These are phyloP conservation scores for Penicillium ochrochloron DNA, from an alignment of 495 filamentous ascomycete genomes.

Conservation along the genomic window DNA sequence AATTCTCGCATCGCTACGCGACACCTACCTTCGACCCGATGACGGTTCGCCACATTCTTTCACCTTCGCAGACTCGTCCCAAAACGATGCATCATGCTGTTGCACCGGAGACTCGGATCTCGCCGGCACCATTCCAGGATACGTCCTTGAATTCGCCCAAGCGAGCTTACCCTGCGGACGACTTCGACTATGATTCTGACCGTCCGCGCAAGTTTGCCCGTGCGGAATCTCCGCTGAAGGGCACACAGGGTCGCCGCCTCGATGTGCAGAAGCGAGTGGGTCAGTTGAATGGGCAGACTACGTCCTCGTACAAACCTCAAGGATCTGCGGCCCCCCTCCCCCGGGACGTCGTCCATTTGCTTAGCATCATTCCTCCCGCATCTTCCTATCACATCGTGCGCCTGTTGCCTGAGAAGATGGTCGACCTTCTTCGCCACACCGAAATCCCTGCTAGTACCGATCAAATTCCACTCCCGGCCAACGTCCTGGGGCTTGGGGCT, in stretches of 20 bases:
- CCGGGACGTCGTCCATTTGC: slow-evolving; percentile 77
- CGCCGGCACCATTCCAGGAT: slow-evolving; percentile 55
- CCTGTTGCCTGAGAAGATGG: slow-evolving; percentile 72
- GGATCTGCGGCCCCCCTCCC: slow-evolving; percentile 63
- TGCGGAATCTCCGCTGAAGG: slow-evolving; percentile 86
- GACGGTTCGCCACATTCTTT: slow-evolving; percentile 78
- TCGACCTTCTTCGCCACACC: slow-evolving; percentile 71
- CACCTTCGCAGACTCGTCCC: slow-evolving; percentile 74
- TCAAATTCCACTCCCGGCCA: slow-evolving; percentile 48
- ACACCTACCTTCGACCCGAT: slow-evolving; percentile 74
- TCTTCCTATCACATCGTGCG: slow-evolving; percentile 68
- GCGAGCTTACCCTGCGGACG: slow-evolving; percentile 68
- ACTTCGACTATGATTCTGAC: slow-evolving; percentile 67
- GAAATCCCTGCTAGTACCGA: slow-evolving; percentile 63
- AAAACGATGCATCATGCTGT: slow-evolving; percentile 45
- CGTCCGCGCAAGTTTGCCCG: slow-evolving; percentile 82
- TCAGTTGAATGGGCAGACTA: slow-evolving; percentile 41
- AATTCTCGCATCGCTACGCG: slow-evolving; percentile 77
- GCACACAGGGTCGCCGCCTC: slow-evolving; percentile 76
- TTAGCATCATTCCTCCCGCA: slow-evolving; percentile 80
- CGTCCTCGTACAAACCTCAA: slow-evolving; percentile 46
- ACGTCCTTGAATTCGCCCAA: slow-evolving; percentile 73
- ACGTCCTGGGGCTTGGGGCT: slow-evolving; percentile 36
- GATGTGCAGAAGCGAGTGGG: slow-evolving; percentile 71
- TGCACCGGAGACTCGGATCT: slow-evolving; percentile 51